Evolutionary conservation across 768 basidiomycete species (phyloP), one percentile per base, ranked within the genome.

Genomic region (Rhizopogon rudus): DNA sequence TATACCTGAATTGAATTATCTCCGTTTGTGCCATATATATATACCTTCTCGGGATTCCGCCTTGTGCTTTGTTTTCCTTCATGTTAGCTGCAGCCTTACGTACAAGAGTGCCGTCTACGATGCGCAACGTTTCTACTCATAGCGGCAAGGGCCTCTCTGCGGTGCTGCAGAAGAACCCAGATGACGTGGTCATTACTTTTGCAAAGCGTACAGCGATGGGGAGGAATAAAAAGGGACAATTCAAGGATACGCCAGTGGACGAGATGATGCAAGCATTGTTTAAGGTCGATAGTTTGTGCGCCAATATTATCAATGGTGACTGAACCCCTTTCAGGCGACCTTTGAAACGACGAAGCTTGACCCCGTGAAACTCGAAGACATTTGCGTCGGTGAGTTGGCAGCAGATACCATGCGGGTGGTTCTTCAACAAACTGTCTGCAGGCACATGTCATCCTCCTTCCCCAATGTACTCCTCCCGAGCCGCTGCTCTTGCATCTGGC

Each of bases 131-230:
- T 51, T 70, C 81, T 68, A 64, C 78, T 55, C 61, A 67, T 22
- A 57, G 65, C 22, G 12, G 46, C 10, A 65, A 61, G 20, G 84
- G 84, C 10, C 74, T 80, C 33, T 57, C 77, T 35, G 74, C 76
- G 7, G 67, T 91, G 45, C 75, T 91, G 31, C 76, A 86, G 68
- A 88, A 84, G 77, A 82, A 77, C 51, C 80, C 86, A 0, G 82
- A 91, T 58, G 93, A 96, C 70, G 89, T 95, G 14, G 93, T 96
- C 58, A 86, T 97, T 56, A 91, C 90, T 2, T 91, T 90, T 61
- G 92, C 91, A 12, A 87, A 88, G 67, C 83, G 94, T 49, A 94
- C 91, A n/a, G 84, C 92, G n/a, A 78, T 93, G 59, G 91, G 92
- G 25, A 83, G 77, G 64, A 87, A 88, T 37, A 91, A 83, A 78